Evolutionary conservation across 768 basidiomycete species (phyloP).

Genomic region (Phylloporus sp.): DNA sequence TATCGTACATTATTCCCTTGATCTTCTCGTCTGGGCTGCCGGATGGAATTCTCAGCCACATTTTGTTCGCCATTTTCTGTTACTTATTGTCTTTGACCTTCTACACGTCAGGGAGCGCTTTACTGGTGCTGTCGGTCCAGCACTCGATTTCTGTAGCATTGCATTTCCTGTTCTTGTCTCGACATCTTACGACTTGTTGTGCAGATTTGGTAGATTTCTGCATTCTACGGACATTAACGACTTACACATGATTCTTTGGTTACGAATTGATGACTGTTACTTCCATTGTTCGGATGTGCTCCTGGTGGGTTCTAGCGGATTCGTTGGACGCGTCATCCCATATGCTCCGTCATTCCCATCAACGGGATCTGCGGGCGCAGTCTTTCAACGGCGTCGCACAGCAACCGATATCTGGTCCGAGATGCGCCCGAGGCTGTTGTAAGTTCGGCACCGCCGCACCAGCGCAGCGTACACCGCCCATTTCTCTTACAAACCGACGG

Average conservation of each 20-base stretch:
- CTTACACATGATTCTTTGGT: slow-evolving; percentile 19
- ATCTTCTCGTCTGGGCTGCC: slow-evolving; percentile 25
- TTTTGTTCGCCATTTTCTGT: slow-evolving; percentile 19
- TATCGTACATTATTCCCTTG: slow-evolving; percentile 30
- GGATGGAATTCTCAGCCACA: slow-evolving; percentile 32
- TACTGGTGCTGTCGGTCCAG: slow-evolving; percentile 27
- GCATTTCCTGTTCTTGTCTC: slow-evolving; percentile 23
- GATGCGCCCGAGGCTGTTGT: background rate
- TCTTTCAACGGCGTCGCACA: no score
- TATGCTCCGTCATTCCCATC: no score
- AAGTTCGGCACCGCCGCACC: background rate
- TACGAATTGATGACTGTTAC: slow-evolving; percentile 23
- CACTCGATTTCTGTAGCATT: slow-evolving; percentile 34
- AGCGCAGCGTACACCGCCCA: no score
- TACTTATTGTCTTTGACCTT: slow-evolving; percentile 36
- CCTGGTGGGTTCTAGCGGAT: slow-evolving; percentile 11
- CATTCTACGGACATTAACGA: slow-evolving; percentile 20
- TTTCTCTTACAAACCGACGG: no score
- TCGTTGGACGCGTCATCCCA: background rate
- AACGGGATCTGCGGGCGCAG: no score
- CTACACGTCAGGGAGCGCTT: slow-evolving; percentile 33
- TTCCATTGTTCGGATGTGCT: slow-evolving; percentile 3
- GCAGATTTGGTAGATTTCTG: slow-evolving; percentile 34
- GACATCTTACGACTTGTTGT: slow-evolving; percentile 10
- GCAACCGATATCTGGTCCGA: background rate